Conservation (phyloP, 2,329 filamentous ascomycete species). For the Knufia fluminis region DNA sequence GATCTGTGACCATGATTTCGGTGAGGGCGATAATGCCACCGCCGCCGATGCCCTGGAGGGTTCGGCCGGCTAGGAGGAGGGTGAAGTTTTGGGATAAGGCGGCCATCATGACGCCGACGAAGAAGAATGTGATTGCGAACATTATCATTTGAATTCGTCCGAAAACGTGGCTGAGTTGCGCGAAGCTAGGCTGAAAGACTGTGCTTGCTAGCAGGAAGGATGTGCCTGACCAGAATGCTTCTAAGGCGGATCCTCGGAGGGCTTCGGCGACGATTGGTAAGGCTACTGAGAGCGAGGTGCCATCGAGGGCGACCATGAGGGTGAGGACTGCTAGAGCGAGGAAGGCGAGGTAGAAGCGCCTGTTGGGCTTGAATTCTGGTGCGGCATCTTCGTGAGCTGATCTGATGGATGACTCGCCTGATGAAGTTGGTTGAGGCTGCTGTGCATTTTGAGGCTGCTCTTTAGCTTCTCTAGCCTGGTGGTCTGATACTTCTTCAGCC, state of each 20-base stretch:
- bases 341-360: slow-evolving; percentile 40
- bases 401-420: slow-evolving; percentile 9
- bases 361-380: slow-evolving; percentile 15
- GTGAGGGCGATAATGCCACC: slow-evolving; percentile 37
- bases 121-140: slow-evolving; percentile 34
- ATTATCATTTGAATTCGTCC: slow-evolving; percentile 37
- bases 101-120: slow-evolving; percentile 36
- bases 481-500: too few species aligned
- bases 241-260: slow-evolving; percentile 45
- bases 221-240: slow-evolving; percentile 65
- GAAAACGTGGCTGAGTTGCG: slow-evolving; percentile 40
- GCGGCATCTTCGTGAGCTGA: slow-evolving; percentile 7
- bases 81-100: slow-evolving; percentile 35
- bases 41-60: slow-evolving; percentile 38
- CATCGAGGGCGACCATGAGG: slow-evolving; percentile 56
- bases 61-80: slow-evolving; percentile 36
- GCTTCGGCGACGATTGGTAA: slow-evolving; percentile 41
- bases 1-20: slow-evolving; percentile 37
- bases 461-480: too few species aligned
- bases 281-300: slow-evolving; percentile 56
- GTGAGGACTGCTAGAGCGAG: slow-evolving; percentile 45
- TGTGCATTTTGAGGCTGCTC: not conserved
- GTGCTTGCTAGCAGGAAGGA: slow-evolving; percentile 59
- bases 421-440: not conserved
- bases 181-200: slow-evolving; percentile 45